A percentile compares a stretch with the other conserved stretches of the same genome.
These are phyloP conservation scores for Globisporangium alternatum DNA, from an alignment of 352 stramenopile species.

Conservation along the genomic window DNA sequence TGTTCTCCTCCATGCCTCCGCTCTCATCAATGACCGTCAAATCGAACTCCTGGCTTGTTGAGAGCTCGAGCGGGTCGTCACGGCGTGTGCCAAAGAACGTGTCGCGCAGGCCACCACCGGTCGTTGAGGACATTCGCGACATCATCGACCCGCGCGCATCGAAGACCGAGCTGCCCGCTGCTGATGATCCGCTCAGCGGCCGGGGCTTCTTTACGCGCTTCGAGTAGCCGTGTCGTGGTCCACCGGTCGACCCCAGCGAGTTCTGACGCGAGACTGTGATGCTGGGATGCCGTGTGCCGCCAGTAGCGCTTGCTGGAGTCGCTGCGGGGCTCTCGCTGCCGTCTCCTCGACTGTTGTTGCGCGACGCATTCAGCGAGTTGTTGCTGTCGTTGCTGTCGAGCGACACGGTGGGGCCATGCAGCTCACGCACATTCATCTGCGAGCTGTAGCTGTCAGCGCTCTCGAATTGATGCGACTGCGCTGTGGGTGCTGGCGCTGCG, in stretches of 20 bases:
- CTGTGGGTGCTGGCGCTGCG: not conserved
- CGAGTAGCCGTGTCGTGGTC: not conserved
- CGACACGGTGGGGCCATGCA: not conserved
- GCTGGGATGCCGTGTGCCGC: conserved; percentile 1
- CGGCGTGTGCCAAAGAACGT: conserved; percentile 54
- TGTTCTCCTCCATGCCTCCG: conserved; percentile 54
- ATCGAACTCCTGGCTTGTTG: conserved; percentile 65
- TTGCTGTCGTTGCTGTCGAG: not conserved
- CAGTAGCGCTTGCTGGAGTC: not conserved
- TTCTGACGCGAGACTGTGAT: conserved; percentile 15
- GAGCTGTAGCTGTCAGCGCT: not conserved
- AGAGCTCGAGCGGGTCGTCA: conserved; percentile 59
- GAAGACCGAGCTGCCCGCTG: conserved; percentile 26
- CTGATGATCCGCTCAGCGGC: conserved; percentile 38
- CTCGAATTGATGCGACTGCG: not conserved
- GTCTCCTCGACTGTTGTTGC: conserved; percentile 1
- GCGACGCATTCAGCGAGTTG: not conserved
- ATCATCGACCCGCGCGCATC: conserved; percentile 31
- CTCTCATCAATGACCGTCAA: conserved; percentile 76
- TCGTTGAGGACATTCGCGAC: conserved; percentile 37
- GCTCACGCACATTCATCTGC: not conserved
- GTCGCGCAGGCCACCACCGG: conserved; percentile 34
- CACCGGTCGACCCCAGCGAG: conserved; percentile 9
- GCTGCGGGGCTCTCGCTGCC: not conserved
- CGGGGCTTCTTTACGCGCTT: conserved; percentile 29